These are phyloP conservation scores for Syncephalastrum racemosum DNA, from an alignment of 371 early-diverging fungal species.

Conservation along the genomic window DNA sequence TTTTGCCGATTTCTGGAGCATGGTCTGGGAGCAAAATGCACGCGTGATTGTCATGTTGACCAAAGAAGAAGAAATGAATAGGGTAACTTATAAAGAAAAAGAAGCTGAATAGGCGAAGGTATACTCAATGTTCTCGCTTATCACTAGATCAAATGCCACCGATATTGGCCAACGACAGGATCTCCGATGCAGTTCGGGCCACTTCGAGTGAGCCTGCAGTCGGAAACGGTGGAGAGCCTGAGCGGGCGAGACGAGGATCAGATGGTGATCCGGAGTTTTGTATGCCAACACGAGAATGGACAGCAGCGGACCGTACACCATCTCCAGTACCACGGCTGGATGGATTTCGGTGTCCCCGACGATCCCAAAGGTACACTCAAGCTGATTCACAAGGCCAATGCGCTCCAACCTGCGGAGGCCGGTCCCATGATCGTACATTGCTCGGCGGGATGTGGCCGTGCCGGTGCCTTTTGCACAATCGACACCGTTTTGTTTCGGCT, in stretches of 20 bases:
- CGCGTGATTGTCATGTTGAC: conserved; percentile 89
- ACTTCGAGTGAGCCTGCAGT: conserved; percentile 29
- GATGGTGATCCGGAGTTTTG: conserved; percentile 22
- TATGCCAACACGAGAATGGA: conserved; percentile 13
- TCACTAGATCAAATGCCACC: conserved; percentile 63
- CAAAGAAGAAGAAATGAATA: conserved; percentile 76
- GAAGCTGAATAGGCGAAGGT: too few relatives aligned
- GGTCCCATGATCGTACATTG: conserved; percentile 94
- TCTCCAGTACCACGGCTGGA: conserved; percentile 89
- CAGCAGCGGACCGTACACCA: conserved; percentile 61
- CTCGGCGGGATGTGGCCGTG: conserved; percentile 97
- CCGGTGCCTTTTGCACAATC: conserved; percentile 90
- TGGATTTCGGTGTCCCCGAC: conserved; percentile 83
- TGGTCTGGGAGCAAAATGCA: conserved; percentile 82
- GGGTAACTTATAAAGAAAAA: conserved; percentile 45
- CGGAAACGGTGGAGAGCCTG: conserved; percentile 20
- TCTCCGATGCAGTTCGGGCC: conserved; percentile 41
- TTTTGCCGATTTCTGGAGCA: conserved; percentile 86
- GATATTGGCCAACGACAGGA: conserved; percentile 70
- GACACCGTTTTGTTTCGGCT: conserved; percentile 55
- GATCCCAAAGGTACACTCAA: conserved; percentile 58
- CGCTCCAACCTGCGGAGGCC: conserved; percentile 31
- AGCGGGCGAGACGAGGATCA: conserved; percentile 30
- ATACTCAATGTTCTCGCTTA: neutral
- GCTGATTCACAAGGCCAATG: conserved; percentile 62